Base-by-base conservation (phyloP, 2,329 filamentous ascomycete species). In the Trichoderma semiorbis region DNA sequence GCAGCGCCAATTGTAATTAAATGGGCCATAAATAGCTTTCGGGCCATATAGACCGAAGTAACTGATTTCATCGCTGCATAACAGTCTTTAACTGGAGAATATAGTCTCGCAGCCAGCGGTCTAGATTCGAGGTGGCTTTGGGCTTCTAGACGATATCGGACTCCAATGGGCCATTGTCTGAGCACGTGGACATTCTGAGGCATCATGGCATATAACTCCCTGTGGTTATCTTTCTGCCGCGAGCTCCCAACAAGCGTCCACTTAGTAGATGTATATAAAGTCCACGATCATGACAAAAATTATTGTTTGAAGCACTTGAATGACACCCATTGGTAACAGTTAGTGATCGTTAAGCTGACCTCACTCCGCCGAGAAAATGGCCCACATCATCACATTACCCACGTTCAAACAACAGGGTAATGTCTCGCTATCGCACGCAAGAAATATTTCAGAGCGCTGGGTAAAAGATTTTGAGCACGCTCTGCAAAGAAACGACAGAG, bases 371-470 rank as follows among this genome's bases (percentile, higher is more conserved):
- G 3, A 39, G 2, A 64, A 39, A 12, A 67, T 67, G 64, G 64
- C 64, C 16, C 64, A 67, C 32, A 36, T 67, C 21, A 26, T 67
- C 21, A 39, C 21, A 21, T 57, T 67, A 10, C 50, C 64, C 16
- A 28, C 64, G 50, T 67, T 67, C 47, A 67, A 67, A 32, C 64
- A 57, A 26, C 64, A 55, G 50, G 64, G 50, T 11, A 55, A 67
- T n/a, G 14, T 30, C 21, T 67, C 64, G 16, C 30, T n/a, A 39
- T 28, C 14, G 21, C 21, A 57, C 7, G 64, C 64, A 7, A 67
- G 32, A 28, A 8, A 10, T 8, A 57, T 67, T 57, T 24, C 64
- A 6, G 64, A 67, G 64, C 47, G 16, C 21, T 67, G 64, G 64
- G 16, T 39, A 34, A 55, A 39, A 28, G 32, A 39, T 21, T 67